Conservation (phyloP, 495 filamentous ascomycete genomes). For the Xylaria acuta region DNA sequence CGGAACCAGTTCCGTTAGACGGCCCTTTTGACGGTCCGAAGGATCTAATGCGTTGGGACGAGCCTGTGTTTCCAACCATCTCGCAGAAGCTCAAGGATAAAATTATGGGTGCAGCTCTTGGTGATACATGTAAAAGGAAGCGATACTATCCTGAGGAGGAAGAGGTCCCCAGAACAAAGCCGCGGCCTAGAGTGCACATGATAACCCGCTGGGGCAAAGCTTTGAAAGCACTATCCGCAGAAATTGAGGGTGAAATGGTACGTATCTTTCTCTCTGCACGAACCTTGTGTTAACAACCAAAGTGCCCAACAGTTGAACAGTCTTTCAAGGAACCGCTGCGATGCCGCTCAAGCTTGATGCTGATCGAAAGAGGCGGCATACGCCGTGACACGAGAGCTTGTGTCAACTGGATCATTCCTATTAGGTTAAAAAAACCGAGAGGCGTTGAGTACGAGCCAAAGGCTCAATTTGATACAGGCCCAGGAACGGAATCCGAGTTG, state of each 20-base stretch:
- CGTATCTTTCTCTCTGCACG: background rate
- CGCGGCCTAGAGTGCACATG: background rate
- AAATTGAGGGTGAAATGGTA: background rate
- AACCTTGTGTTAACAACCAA: background rate
- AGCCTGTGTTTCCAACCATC: background rate
- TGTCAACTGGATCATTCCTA: slow-evolving; percentile 12
- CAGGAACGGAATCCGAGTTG: background rate
- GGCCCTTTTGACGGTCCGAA: background rate
- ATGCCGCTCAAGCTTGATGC: slow-evolving; percentile 5
- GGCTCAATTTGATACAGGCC: slow-evolving; percentile 2
- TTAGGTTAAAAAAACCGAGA: background rate
- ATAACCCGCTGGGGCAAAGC: background rate
- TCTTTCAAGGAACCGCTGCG: slow-evolving; percentile 1
- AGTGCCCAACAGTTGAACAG: background rate
- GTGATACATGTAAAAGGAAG: background rate
- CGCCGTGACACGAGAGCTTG: background rate
- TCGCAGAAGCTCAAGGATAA: background rate
- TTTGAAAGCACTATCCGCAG: background rate
- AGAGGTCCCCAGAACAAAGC: background rate
- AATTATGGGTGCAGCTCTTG: background rate
- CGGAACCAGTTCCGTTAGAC: background rate
- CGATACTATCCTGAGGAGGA: background rate
- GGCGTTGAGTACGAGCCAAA: background rate
- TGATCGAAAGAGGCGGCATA: background rate
- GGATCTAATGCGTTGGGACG: background rate